These are phyloP conservation scores for Phytopythium delawarense DNA, from an alignment of 352 stramenopile species.

Conservation along the genomic window DNA sequence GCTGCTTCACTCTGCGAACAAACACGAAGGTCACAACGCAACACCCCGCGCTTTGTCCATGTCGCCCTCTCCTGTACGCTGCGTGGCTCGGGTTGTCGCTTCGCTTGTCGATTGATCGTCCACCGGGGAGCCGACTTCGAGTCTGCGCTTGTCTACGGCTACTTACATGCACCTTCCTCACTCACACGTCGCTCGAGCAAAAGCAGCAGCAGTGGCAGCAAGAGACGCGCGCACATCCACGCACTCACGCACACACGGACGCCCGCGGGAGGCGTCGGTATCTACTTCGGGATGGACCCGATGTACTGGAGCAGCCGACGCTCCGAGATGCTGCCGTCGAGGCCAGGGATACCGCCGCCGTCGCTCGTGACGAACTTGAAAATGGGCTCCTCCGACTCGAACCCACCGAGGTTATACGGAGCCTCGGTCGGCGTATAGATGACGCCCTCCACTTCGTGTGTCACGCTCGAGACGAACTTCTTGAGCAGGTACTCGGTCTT, in stretches of 20 bases:
- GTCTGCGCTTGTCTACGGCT: conserved; percentile 15
- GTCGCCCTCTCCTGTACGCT: neutral
- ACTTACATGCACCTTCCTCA: conserved; percentile 24
- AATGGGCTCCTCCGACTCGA: conserved; percentile 77
- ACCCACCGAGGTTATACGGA: conserved; percentile 81
- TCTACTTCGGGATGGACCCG: conserved; percentile 61
- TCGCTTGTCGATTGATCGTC: neutral
- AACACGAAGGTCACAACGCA: neutral
- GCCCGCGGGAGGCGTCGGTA: neutral
- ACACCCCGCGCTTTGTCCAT: neutral
- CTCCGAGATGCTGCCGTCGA: conserved; percentile 82
- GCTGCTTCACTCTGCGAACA: neutral
- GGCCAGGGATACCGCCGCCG: conserved; percentile 68
- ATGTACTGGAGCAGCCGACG: conserved; percentile 78
- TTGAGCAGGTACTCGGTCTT: conserved; percentile 86
- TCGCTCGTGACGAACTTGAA: conserved; percentile 90
- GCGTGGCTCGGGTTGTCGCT: neutral
- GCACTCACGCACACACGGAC: conserved; percentile 1
- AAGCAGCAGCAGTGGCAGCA: neutral
- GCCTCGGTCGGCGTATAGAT: conserved; percentile 85
- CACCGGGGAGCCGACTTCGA: neutral
- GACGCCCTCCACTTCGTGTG: conserved; percentile 82
- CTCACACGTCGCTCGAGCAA: neutral
- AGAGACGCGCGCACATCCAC: neutral
- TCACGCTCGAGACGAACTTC: conserved; percentile 85